phyloP scores from a whole-genome alignment of 2,329 filamentous ascomycete genomes.

The Aspergillus candidus region DNA sequence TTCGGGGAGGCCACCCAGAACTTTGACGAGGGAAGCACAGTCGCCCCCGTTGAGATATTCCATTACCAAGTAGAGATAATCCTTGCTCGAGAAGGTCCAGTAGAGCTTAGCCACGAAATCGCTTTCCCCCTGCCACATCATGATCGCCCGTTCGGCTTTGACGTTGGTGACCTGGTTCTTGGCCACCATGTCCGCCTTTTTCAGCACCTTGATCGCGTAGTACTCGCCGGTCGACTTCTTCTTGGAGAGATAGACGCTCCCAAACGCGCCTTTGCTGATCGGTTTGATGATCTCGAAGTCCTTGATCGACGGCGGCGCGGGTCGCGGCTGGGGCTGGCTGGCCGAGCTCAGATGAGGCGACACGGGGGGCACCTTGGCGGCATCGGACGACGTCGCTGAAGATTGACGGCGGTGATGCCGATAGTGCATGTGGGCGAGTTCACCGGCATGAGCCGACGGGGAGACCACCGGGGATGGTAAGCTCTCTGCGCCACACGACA shows the following conservation, averaged over 20 bases:
- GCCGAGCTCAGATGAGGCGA: conserved; percentile 77
- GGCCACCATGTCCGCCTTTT: conserved; percentile 99
- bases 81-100: conserved; percentile 99
- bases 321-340: conserved; percentile 75
- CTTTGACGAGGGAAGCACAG: conserved; percentile 92
- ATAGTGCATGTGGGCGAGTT: conserved; percentile 51
- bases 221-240: conserved; percentile 99
- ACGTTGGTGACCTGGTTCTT: conserved; percentile 99
- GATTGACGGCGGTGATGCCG: conserved; percentile 83
- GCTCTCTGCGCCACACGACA: conserved; percentile 47
- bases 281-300: conserved; percentile 99
- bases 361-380: conserved; percentile 56
- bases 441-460: conserved; percentile 74
- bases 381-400: conserved; percentile 74
- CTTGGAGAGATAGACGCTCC: conserved; percentile 94
- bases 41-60: conserved; percentile 97
- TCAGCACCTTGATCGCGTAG: conserved; percentile 96
- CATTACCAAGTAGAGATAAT: conserved; percentile 98
- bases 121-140: conserved; percentile 99
- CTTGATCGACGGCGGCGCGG: conserved; percentile 92
- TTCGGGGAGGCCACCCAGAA: conserved; percentile 83
- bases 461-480: conserved; percentile 82
- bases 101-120: conserved; percentile 98
- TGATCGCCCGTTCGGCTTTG: conserved; percentile 95
- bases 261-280: conserved; percentile 97